Evolutionary conservation across 2,329 filamentous ascomycete genomes (phyloP).

Genomic region (Penicillium palitans): DNA sequence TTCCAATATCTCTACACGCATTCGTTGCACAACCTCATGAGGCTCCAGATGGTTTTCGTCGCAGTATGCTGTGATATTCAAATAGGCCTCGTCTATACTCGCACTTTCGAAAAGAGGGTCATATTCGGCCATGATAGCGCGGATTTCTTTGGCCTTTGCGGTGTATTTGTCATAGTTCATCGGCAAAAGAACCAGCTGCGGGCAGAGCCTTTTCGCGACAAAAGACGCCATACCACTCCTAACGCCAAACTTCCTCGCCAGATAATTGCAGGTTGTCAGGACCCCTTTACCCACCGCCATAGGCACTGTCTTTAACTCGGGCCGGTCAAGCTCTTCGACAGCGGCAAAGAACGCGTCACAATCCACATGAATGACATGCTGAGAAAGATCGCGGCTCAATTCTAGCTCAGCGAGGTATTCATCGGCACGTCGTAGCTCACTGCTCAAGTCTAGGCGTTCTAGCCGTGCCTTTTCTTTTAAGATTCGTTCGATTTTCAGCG

Average conservation of each 20-base stretch:
- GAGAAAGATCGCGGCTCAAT: constrained; percentile 73
- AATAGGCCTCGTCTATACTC: constrained; percentile 93
- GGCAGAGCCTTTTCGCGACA: constrained; percentile 91
- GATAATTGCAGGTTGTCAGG: constrained; percentile 77
- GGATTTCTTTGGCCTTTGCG: constrained; percentile 84
- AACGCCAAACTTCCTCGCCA: constrained; percentile 84
- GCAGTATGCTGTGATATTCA: constrained; percentile 92
- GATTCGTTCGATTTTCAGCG: constrained; percentile 80
- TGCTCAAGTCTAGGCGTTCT: constrained; percentile 71
- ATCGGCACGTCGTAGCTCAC: constrained; percentile 74
- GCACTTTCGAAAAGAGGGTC: constrained; percentile 89
- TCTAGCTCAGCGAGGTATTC: constrained; percentile 80
- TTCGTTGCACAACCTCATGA: constrained; percentile 71
- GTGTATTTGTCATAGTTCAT: constrained; percentile 89
- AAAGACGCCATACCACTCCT: constrained; percentile 95
- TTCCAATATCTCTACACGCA: constrained; percentile 74
- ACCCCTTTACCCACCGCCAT: constrained; percentile 84
- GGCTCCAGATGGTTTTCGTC: constrained; percentile 65
- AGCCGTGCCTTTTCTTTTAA: constrained; percentile 72
- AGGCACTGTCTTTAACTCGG: constrained; percentile 80
- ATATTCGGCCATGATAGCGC: constrained; percentile 79
- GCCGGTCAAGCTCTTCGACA: constrained; percentile 80
- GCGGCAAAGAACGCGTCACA: constrained; percentile 98
- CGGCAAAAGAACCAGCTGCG: constrained; percentile 76
- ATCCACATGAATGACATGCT: constrained; percentile 86